Base-by-base conservation (phyloP, 441 rosid species). In the Hura crepitans region DNA sequence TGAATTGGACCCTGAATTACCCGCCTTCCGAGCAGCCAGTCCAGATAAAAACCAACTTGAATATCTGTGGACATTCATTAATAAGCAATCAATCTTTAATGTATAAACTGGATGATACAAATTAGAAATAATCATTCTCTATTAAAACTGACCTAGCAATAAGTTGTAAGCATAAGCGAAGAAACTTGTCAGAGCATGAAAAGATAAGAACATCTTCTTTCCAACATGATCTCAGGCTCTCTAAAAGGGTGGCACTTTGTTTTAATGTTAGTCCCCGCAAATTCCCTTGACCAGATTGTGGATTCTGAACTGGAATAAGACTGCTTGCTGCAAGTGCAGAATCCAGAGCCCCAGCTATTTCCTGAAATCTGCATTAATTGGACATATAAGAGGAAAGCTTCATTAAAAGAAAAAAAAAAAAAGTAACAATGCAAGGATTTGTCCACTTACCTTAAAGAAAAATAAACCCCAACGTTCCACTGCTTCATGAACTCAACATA, bases 401-500 rank as follows among this genome's bases (percentile, higher is more conserved):
- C 27, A 33, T 60, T 60, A 64, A 25, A n/a, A 27, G 46, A 72
- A 50, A 56, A 25, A 33, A 56, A 57, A 51, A 50, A 22, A 50
- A 51, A 14, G 31, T 45, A 20, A 65, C 62, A 55, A 72, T 74
- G 42, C 39, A 78, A 73, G 51, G 65, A 39, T 27, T 62, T 66
- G 55, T 70, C 12, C 43, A 28, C 77, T 75, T 87, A 90, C 99
- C 99, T 88, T 78, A 95, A 79, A 50, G 99, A 89, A 81, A 92
- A 92, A 79, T 95, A 90, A 76, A 95, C 97, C 60, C 94, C 96
- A 76, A 89, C 74, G 63, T 95, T 95, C 99, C 99, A 92, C 72
- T 89, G 97, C 86, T 89, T 95, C 92, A 91, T 81, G 85, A 91
- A 96, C 72, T 96, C 97, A 57, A 76, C 69, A 79, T 78, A 96